Conservation (phyloP, 2,329 filamentous ascomycete genomes). For the Penicillium sp. region DNA sequence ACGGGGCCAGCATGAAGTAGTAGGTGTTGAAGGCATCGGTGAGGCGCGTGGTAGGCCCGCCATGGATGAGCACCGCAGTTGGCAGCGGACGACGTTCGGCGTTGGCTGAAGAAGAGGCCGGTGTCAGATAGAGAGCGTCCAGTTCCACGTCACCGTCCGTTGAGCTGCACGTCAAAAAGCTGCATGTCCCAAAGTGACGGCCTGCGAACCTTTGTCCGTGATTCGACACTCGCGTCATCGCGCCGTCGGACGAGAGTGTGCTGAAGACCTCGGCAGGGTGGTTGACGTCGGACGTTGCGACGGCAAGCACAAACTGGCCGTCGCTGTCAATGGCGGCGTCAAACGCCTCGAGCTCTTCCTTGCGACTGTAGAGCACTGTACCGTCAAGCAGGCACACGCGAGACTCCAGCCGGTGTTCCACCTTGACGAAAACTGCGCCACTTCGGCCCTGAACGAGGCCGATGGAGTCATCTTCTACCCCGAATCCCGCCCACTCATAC, state of each 20-base stretch:
- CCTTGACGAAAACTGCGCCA: slow-evolving; percentile 6
- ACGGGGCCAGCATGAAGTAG: slow-evolving; percentile 14
- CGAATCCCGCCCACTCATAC: slow-evolving; percentile 1
- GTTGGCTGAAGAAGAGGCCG: not conserved
- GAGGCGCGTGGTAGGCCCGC: slow-evolving; percentile 15
- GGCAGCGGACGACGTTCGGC: slow-evolving; percentile 6
- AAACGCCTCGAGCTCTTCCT: slow-evolving; percentile 8
- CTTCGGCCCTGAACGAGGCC: slow-evolving; percentile 2
- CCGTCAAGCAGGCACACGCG: slow-evolving; percentile 6
- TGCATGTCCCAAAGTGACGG: slow-evolving; percentile 5
- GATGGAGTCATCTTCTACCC: slow-evolving; percentile 7
- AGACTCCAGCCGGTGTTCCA: slow-evolving; percentile 8
- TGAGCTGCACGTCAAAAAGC: slow-evolving; percentile 5
- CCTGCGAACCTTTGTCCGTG: slow-evolving; percentile 6
- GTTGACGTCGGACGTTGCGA: slow-evolving; percentile 7
- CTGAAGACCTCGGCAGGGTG: slow-evolving; percentile 7
- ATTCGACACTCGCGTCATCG: slow-evolving; percentile 7
- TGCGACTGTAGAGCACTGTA: slow-evolving; percentile 4
- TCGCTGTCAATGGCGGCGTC: slow-evolving; percentile 6
- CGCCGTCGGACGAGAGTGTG: slow-evolving; percentile 3
- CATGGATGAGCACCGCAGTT: slow-evolving; percentile 18
- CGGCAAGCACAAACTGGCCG: slow-evolving; percentile 3
- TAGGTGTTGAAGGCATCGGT: slow-evolving; percentile 14
- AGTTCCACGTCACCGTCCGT: slow-evolving; percentile 5
- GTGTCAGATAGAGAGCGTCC: slow-evolving; percentile 2